Base-by-base conservation (phyloP, 2,329 filamentous ascomycete genomes). In the Niveomyces coronatus region DNA sequence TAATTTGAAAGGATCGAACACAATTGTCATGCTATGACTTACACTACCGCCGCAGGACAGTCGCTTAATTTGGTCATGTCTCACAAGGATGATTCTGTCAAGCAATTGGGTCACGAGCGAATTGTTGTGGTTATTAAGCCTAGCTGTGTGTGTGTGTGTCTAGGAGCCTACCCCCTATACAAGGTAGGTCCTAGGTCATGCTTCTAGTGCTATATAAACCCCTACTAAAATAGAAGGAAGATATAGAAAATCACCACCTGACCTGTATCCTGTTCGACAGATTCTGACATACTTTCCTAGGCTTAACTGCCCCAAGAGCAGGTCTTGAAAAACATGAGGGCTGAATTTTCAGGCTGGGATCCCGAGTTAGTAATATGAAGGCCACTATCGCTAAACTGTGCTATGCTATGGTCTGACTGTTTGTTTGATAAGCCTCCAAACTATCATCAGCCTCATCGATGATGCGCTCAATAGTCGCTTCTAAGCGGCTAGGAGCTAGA, bases 21-120 rank as follows among this genome's bases (percentile, higher is more conserved):
- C 16, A 47, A 57, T 14, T 46, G 61, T 1, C 64, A 68, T 41
- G 62, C 64, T 10, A 68, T 69, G 62, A 60, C 63, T 1, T 66
- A 65, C 42, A 53, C 52, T 4, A 69, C 69, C 9, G 53, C 61
- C 1, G 51, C 49, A 1, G 62, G 62, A 3, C 55, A 60, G 31
- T 53, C 60, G 0, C 67, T 67, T 49, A 67, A 67, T 43, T 61
- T 68, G 58, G 64, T 67, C 0, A 48, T 68, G 0, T 65, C 61
- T 5, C 63, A 67, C 43, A 51, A 50, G 8, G 64, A 67, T 43
- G 34, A 48, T 5, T n/a, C n/a, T n/a, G n/a, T n/a, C n/a, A n/a
- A n/a, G n/a, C n/a, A n/a, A n/a, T n/a, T n/a, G n/a, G n/a, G n/a
- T n/a, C n/a, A n/a, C n/a, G n/a, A n/a, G n/a, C n/a, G n/a, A n/a